A percentile compares a stretch with the other conserved stretches of the same genome.
phyloP scores from a whole-genome alignment of 2,329 filamentous ascomycete genomes.

The Incumbomyces lentus region DNA sequence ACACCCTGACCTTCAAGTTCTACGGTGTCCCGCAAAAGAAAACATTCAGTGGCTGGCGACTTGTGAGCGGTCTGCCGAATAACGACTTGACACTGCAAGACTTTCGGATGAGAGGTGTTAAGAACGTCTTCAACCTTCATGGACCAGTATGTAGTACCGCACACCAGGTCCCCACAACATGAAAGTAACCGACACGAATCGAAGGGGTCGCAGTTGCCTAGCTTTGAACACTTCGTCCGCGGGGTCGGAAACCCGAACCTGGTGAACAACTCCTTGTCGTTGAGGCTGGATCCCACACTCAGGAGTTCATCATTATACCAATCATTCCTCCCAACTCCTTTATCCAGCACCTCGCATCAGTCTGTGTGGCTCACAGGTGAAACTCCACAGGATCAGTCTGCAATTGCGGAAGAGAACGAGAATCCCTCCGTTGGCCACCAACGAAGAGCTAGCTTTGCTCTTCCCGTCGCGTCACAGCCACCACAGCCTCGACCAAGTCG shows the following conservation, averaged over 20 bases:
- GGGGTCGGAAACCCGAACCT: constrained; percentile 9
- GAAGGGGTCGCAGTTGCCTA: constrained; percentile 13
- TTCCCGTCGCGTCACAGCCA: background rate
- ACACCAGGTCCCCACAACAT: background rate
- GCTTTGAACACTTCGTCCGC: constrained; percentile 17
- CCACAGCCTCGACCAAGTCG: constrained; percentile 2
- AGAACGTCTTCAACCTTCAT: no score
- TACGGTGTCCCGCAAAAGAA: no score
- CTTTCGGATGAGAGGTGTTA: no score
- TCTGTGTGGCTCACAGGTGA: background rate
- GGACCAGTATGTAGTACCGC: background rate
- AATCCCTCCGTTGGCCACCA: background rate
- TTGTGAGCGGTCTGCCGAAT: no score
- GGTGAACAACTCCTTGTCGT: constrained; percentile 1
- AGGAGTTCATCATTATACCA: background rate
- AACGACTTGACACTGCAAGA: no score
- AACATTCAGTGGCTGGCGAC: no score
- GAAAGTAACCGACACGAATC: background rate
- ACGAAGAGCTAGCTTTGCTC: constrained; percentile 1
- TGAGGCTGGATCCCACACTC: background rate
- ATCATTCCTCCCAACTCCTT: constrained; percentile 2
- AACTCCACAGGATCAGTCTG: background rate
- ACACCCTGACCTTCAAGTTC: no score
- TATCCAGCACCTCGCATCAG: background rate
- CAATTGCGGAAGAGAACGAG: background rate